A percentile compares a stretch with the other conserved stretches of the same genome.
Evolutionary conservation across 805 yeast genomes (phyloP).

Genomic region (Brettanomyces bruxellensis): DNA sequence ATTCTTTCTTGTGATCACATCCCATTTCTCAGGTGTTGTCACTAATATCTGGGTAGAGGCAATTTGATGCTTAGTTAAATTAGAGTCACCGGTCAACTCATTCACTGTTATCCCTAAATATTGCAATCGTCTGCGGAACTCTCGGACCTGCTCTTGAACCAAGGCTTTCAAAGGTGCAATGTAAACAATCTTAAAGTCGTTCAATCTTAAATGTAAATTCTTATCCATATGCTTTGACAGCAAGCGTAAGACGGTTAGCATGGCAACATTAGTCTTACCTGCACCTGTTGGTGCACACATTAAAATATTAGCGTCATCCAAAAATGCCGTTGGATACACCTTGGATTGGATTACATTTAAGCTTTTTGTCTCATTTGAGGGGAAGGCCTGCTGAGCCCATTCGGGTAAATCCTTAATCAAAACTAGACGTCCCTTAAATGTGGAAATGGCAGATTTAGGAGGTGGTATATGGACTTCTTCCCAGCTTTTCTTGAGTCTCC

Average conservation of each 20-base stretch:
- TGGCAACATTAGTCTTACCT: constrained; percentile 95
- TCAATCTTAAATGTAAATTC: constrained; percentile 39
- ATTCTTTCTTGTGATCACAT: constrained; percentile 80
- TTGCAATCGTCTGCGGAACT: constrained; percentile 60
- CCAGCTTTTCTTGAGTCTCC: constrained; percentile 60
- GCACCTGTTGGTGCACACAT: constrained; percentile 99
- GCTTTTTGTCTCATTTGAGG: constrained; percentile 50
- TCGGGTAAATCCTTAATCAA: constrained; percentile 57
- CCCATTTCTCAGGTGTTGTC: constrained; percentile 98
- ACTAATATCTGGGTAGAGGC: constrained; percentile 73
- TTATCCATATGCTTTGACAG: constrained; percentile 41
- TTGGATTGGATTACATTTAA: constrained; percentile 80
- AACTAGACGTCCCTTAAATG: constrained; percentile 35
- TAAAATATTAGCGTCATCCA: constrained; percentile 59
- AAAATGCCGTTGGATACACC: constrained; percentile 72
- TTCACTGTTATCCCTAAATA: constrained; percentile 63
- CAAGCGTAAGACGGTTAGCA: constrained; percentile 65
- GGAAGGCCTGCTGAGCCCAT: constrained; percentile 79
- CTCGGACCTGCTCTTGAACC: constrained; percentile 91
- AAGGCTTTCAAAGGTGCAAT: constrained; percentile 92
- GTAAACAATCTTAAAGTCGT: constrained; percentile 69
- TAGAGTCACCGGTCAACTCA: constrained; percentile 87
- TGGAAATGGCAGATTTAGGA: constrained; percentile 36
- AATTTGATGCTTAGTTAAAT: constrained; percentile 67
- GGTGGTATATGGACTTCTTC: constrained; percentile 93